A percentile compares a stretch with the other conserved stretches of the same genome.
These are phyloP conservation scores for Hygrophoropsis aurantiaca DNA, from an alignment of 768 basidiomycete species.

Conservation along the genomic window DNA sequence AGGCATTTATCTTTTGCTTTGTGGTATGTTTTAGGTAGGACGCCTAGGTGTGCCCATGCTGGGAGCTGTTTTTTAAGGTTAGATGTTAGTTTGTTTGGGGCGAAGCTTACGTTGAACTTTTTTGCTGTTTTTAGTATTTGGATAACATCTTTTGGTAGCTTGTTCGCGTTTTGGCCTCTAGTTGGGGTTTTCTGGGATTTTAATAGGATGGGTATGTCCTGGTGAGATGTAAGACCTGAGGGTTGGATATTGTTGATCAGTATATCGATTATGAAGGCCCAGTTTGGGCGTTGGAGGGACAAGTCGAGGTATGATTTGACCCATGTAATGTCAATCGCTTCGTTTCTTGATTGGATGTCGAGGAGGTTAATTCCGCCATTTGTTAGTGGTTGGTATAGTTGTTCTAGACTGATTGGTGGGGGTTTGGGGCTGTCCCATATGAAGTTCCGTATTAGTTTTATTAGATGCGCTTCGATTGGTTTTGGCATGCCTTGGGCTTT, in stretches of 20 bases:
- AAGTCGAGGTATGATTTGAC: neutral
- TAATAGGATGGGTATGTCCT: neutral
- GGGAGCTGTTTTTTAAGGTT: neutral
- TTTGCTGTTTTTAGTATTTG: neutral
- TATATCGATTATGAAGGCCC: constrained; percentile 8
- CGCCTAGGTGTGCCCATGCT: constrained; percentile 2
- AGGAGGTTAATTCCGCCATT: neutral
- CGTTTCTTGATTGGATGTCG: neutral
- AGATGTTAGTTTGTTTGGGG: neutral
- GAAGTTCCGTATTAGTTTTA: constrained; percentile 21
- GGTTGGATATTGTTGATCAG: neutral
- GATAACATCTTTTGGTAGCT: neutral
- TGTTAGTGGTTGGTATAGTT: neutral
- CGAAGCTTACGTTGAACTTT: neutral
- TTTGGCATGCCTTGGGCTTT: constrained; percentile 31
- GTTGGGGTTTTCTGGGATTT: neutral
- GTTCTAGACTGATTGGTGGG: constrained; percentile 1
- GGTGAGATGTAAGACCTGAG: fast-evolving
- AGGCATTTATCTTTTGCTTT: neutral
- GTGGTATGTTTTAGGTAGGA: neutral
- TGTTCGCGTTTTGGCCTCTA: neutral
- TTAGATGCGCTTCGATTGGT: constrained; percentile 9
- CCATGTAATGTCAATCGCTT: neutral
- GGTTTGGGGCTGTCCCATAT: constrained; percentile 22
- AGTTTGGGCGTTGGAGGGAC: neutral